phyloP scores from a whole-genome alignment of 345 rosid genomes.

The Viola odorata region DNA sequence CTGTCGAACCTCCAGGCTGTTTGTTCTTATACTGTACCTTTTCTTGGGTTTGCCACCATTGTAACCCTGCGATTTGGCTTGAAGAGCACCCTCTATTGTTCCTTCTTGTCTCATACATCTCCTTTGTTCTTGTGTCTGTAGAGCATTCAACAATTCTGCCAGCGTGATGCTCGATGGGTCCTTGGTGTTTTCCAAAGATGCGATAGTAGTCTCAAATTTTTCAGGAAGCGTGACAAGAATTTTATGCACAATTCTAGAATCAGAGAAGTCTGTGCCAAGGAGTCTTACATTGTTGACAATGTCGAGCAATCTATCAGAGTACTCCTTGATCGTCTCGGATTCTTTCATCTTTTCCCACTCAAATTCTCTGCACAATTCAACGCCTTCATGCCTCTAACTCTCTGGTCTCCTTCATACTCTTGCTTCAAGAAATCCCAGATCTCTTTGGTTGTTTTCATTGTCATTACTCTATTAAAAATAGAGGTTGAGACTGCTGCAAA shows the following conservation, averaged over 20 bases:
- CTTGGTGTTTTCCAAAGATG: too few species aligned
- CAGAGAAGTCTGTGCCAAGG: neutral
- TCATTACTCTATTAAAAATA: neutral
- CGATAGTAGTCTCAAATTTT: too few species aligned
- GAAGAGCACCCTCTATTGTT: too few species aligned
- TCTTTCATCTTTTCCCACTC: neutral
- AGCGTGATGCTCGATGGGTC: too few species aligned
- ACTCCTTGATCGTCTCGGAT: neutral
- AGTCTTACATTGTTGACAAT: neutral
- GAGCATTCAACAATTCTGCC: too few species aligned
- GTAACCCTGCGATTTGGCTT: too few species aligned
- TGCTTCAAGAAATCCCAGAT: neutral
- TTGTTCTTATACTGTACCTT: too few species aligned
- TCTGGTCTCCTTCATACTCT: neutral
- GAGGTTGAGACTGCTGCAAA: neutral
- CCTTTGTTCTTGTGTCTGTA: too few species aligned
- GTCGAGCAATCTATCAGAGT: neutral
- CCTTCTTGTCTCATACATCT: too few species aligned
- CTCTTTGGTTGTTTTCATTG: neutral
- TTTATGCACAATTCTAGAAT: neutral
- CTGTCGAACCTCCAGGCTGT: too few species aligned
- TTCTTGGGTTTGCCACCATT: too few species aligned
- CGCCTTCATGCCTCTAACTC: neutral
- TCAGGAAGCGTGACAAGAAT: too few species aligned
- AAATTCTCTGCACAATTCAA: neutral